A percentile compares a stretch with the other conserved stretches of the same genome.
Evolutionary conservation across 2,329 filamentous ascomycete species (phyloP).

Genomic region (Fusarium torreyae): DNA sequence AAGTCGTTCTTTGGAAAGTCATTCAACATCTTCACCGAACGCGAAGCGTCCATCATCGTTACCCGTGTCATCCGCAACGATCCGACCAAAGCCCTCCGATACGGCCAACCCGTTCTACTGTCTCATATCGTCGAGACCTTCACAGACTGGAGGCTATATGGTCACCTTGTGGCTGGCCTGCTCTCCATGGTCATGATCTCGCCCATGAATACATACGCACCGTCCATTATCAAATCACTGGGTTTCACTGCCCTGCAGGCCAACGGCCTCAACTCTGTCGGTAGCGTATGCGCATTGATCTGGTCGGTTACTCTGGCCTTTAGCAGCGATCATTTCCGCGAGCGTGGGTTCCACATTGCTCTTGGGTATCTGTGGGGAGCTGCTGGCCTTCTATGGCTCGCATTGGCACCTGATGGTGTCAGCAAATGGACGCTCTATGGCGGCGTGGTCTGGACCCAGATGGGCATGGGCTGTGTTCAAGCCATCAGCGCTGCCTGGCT

Average conservation of each 20-base stretch:
- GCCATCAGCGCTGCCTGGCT: conserved; percentile 53
- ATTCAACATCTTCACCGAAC: conserved; percentile 45
- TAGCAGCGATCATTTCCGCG: conserved; percentile 49
- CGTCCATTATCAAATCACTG: conserved; percentile 51
- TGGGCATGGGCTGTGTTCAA: conserved; percentile 53
- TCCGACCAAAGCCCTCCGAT: conserved; percentile 48
- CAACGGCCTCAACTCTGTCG: conserved; percentile 51
- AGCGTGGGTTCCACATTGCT: conserved; percentile 51
- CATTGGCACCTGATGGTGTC: conserved; percentile 43
- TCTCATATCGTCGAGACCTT: conserved; percentile 50
- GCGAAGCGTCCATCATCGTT: conserved; percentile 48
- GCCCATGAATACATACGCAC: conserved; percentile 52
- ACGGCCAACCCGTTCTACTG: conserved; percentile 41
- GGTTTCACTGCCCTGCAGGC: conserved; percentile 49
- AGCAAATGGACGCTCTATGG: conserved; percentile 50
- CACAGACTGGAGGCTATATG: conserved; percentile 50
- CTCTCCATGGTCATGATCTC: conserved; percentile 54
- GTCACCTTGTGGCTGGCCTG: conserved; percentile 46
- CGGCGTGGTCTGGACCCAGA: conserved; percentile 52
- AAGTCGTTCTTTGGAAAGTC: conserved; percentile 49
- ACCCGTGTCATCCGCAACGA: conserved; percentile 52
- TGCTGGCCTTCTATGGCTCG: conserved; percentile 49
- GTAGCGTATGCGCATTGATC: conserved; percentile 48
- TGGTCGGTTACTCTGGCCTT: conserved; percentile 48
- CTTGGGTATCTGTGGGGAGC: conserved; percentile 49